Conservation (phyloP, 2,329 filamentous ascomycete genomes). For the Massarina eburnea region DNA sequence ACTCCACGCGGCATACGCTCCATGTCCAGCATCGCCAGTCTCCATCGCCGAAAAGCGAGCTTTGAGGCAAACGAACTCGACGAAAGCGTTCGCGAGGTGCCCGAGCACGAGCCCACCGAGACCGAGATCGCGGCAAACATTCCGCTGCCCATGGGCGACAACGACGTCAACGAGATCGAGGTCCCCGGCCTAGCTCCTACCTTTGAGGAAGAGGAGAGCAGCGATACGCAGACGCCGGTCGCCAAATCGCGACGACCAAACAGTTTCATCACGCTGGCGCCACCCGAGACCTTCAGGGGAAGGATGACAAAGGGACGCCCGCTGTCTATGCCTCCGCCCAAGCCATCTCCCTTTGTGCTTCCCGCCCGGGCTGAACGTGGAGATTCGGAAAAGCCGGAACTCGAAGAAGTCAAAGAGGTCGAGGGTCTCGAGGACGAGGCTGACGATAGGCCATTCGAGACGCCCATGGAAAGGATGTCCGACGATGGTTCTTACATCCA, state of each 20-base stretch:
- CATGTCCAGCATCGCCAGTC: conserved; percentile 32
- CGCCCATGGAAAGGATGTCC: conserved; percentile 23
- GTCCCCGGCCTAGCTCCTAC: conserved; percentile 70
- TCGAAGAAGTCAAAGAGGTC: conserved; percentile 1
- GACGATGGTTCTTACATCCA: conserved; percentile 25
- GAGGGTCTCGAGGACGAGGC: conserved; percentile 9
- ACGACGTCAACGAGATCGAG: conserved; percentile 79
- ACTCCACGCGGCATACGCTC: conserved; percentile 30
- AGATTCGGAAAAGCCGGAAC: not conserved
- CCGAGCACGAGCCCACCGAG: conserved; percentile 49
- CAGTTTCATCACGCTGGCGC: conserved; percentile 33
- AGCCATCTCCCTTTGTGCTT: conserved; percentile 20
- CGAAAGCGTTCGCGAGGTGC: conserved; percentile 25
- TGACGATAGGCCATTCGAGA: conserved; percentile 22
- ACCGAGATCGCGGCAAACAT: conserved; percentile 59
- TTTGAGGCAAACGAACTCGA: conserved; percentile 26
- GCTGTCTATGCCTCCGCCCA: conserved; percentile 33
- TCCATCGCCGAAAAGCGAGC: conserved; percentile 32
- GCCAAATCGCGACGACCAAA: conserved; percentile 26
- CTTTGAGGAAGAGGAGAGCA: conserved; percentile 54
- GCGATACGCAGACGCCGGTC: conserved; percentile 28
- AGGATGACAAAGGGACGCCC: conserved; percentile 26
- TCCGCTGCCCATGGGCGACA: conserved; percentile 66
- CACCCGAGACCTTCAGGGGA: conserved; percentile 20
- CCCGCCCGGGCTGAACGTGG: conserved; percentile 7